A percentile compares a stretch with the other conserved stretches of the same genome.
phyloP scores from a whole-genome alignment of 1,284 basidiomycete genomes.

The Vanrija sp. region DNA sequence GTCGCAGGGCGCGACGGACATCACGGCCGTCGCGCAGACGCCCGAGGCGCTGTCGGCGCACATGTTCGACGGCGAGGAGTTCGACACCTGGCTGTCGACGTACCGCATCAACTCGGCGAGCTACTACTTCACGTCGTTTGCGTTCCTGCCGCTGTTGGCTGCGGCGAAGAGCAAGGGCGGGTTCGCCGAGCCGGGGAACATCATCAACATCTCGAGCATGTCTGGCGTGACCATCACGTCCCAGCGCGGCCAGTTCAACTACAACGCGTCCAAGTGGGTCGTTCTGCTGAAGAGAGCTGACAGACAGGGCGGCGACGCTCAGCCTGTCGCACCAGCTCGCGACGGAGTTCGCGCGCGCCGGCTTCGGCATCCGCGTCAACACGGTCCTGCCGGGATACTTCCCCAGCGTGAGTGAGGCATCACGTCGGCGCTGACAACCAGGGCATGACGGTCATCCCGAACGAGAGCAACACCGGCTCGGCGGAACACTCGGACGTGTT shows the following conservation, averaged over 20 bases:
- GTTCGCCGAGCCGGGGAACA: constrained; percentile 40
- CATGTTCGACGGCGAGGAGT: constrained; percentile 42
- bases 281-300: background rate
- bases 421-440: no score
- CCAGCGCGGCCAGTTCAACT: constrained; percentile 12
- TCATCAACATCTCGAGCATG: constrained; percentile 41
- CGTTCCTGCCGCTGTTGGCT: constrained; percentile 46
- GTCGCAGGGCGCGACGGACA: constrained; percentile 27
- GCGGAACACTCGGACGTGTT: constrained; percentile 19
- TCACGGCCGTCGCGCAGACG: constrained; percentile 35
- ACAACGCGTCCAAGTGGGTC: constrained; percentile 12
- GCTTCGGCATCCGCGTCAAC: constrained; percentile 33
- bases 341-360: constrained; percentile 26
- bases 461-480: constrained; percentile 17
- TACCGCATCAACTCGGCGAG: constrained; percentile 46
- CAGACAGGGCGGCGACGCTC: constrained; percentile 28
- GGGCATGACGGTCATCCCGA: constrained; percentile 37
- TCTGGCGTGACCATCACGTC: constrained; percentile 12
- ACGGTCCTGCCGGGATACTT: constrained; percentile 27
- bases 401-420: constrained; percentile 19
- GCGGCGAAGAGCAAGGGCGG: constrained; percentile 37
- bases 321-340: constrained; percentile 28
- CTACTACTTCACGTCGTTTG: constrained; percentile 47
- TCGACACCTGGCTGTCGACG: constrained; percentile 36
- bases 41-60: constrained; percentile 36